Percentiles rank a stretch among this genome's conserved stretches.
Conservation (phyloP, 129 eudicot species). For the Rutidosis leptorrhynchoides region DNA sequence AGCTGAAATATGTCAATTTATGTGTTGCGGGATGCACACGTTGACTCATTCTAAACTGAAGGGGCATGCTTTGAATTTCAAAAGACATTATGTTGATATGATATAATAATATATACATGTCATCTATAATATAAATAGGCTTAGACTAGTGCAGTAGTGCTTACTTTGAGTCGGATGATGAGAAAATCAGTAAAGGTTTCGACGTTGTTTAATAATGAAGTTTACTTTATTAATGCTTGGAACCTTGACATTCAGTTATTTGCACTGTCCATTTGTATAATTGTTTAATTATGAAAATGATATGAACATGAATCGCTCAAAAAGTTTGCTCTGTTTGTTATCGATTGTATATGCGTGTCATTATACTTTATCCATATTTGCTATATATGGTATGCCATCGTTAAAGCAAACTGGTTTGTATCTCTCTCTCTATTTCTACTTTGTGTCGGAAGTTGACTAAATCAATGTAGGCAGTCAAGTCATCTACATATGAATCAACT, state of each 20-base stretch:
- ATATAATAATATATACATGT: background rate
- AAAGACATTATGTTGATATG: background rate
- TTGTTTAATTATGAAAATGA: too few species aligned
- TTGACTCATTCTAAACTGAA: background rate
- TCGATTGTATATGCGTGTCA: background rate
- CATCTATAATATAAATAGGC: slow-evolving; percentile 7
- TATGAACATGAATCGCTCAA: background rate
- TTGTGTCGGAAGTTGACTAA: background rate
- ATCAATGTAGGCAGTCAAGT: background rate
- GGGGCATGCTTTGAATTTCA: background rate
- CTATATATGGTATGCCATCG: background rate
- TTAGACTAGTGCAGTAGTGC: background rate
- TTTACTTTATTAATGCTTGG: background rate
- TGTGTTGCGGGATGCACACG: too few species aligned
- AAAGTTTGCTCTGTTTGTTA: background rate
- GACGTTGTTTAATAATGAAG: background rate
- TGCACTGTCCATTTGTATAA: background rate
- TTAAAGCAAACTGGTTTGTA: background rate
- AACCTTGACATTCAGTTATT: background rate
- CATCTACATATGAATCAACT: background rate
- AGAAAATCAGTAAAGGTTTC: background rate
- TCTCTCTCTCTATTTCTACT: background rate
- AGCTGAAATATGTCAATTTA: too few species aligned
- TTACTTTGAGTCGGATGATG: background rate
- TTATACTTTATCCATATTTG: background rate